Percentiles rank a stretch among this genome's conserved stretches.
Evolutionary conservation across 2,329 filamentous ascomycete genomes (phyloP).

Genomic region (Fusarium sacchari): DNA sequence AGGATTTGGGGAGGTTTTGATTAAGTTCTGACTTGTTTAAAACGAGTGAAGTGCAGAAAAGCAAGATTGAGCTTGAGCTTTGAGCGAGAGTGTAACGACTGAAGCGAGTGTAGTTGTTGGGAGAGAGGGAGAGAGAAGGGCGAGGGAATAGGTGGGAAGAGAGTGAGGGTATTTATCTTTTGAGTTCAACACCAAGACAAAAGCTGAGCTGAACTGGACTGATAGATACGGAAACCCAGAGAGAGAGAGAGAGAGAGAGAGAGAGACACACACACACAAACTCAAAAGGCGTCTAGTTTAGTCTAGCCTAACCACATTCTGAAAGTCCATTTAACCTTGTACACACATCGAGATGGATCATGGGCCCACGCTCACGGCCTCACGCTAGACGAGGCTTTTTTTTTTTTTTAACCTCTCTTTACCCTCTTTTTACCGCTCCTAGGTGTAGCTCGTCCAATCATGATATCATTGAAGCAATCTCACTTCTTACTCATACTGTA

Average conservation of each 20-base stretch:
- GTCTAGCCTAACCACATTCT: neutral
- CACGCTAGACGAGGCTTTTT: conserved; percentile 20
- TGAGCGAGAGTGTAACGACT: conserved; percentile 27
- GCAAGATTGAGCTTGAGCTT: neutral
- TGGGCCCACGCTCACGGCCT: neutral
- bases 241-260: too few species aligned
- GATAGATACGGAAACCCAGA: neutral
- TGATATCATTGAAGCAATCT: conserved; percentile 24
- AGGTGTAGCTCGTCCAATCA: conserved; percentile 18
- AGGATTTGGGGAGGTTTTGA: neutral
- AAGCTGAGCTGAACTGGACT: neutral
- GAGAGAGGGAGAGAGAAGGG: neutral
- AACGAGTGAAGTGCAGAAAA: conserved; percentile 29
- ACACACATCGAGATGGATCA: conserved; percentile 1
- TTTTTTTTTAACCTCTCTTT: neutral
- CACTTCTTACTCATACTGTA: conserved; percentile 6
- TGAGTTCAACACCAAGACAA: neutral
- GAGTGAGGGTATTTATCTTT: conserved; percentile 30
- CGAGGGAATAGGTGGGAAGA: neutral
- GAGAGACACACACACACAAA: neutral
- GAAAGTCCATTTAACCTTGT: neutral
- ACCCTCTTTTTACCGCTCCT: neutral
- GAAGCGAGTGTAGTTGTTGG: conserved; percentile 34
- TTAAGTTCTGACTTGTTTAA: conserved; percentile 15
- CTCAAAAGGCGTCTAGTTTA: neutral